Percentiles rank a stretch among this genome's conserved stretches.
Evolutionary conservation across 73 alveolate genomes (phyloP).

Genomic region (Diophrys sp.): DNA sequence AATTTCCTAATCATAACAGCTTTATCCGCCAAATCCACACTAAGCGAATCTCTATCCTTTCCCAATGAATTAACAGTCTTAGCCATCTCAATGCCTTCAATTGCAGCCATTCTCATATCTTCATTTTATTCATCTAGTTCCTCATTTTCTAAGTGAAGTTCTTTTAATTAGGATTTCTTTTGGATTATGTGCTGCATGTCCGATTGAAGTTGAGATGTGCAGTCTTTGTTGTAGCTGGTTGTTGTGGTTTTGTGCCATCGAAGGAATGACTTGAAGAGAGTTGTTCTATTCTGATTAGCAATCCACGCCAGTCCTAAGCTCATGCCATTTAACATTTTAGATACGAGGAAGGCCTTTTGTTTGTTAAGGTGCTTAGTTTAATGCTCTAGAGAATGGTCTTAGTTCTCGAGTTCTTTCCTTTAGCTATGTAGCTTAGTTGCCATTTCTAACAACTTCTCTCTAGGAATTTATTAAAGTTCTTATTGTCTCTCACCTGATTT

Average conservation of each 20-base stretch:
- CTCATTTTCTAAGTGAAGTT: slow-evolving; percentile 36
- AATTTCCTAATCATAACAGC: slow-evolving; percentile 45
- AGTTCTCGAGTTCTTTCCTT: slow-evolving; percentile 3
- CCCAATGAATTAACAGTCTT: slow-evolving; percentile 35
- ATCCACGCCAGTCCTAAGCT: slow-evolving; percentile 25
- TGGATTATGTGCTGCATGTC: slow-evolving; percentile 9
- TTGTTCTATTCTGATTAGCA: slow-evolving; percentile 2
- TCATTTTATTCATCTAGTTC: slow-evolving; percentile 38
- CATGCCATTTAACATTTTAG: background rate
- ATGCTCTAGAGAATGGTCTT: background rate
- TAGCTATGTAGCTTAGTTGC: slow-evolving; percentile 29
- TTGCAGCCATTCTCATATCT: slow-evolving; percentile 54
- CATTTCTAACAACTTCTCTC: no score
- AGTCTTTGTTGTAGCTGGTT: slow-evolving; percentile 6
- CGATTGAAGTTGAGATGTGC: background rate
- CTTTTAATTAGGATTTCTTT: slow-evolving; percentile 15
- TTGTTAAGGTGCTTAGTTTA: slow-evolving; percentile 7
- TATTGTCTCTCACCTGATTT: slow-evolving; percentile 2
- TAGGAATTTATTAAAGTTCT: slow-evolving; percentile 10
- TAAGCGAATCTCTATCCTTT: slow-evolving; percentile 45
- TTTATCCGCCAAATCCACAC: slow-evolving; percentile 68
- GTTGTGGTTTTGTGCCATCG: slow-evolving; percentile 23
- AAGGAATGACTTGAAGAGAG: background rate
- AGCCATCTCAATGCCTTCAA: slow-evolving; percentile 65
- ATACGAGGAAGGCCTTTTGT: background rate